These are phyloP conservation scores for Macadamia tetraphylla DNA, from an alignment of 164 flowering plant genomes.

Conservation along the genomic window DNA sequence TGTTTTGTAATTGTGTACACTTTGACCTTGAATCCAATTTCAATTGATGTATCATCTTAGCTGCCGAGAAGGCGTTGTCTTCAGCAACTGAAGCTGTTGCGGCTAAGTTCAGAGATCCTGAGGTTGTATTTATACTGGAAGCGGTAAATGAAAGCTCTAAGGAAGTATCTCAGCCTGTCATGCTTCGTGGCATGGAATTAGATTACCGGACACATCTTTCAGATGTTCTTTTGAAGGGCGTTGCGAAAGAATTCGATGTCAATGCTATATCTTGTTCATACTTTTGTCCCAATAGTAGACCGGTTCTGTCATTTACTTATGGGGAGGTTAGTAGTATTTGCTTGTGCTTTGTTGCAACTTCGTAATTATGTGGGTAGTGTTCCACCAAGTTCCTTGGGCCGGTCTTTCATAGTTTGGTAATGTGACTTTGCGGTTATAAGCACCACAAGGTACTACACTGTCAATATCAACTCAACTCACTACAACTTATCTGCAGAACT, in stretches of 20 bases:
- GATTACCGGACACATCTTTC: conserved; percentile 35
- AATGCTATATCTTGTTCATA: conserved; percentile 40
- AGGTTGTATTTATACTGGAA: conserved; percentile 48
- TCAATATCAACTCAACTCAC: too few species aligned
- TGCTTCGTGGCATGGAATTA: conserved; percentile 50
- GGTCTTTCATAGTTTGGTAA: too few species aligned
- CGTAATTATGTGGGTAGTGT: background rate
- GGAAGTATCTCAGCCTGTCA: conserved; percentile 33
- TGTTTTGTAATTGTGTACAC: background rate
- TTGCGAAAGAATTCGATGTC: conserved; percentile 19
- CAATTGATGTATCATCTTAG: conserved; percentile 30
- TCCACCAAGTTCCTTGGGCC: too few species aligned
- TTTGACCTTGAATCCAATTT: background rate
- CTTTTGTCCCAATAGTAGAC: conserved; percentile 40
- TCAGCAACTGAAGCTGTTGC: conserved; percentile 43
- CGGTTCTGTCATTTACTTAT: conserved; percentile 18
- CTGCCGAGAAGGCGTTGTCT: conserved; percentile 33
- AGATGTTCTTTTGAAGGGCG: conserved; percentile 19
- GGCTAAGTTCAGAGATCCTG: conserved; percentile 51
- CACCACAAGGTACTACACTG: too few species aligned
- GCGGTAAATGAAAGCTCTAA: conserved; percentile 24
- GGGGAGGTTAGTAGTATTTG: conserved; percentile 39
- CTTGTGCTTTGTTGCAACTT: background rate
- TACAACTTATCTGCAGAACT: too few species aligned
- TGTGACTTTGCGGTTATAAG: too few species aligned